These are phyloP conservation scores for Carex myosuroides DNA, from an alignment of 176 grass and related monocot genomes.

Conservation along the genomic window DNA sequence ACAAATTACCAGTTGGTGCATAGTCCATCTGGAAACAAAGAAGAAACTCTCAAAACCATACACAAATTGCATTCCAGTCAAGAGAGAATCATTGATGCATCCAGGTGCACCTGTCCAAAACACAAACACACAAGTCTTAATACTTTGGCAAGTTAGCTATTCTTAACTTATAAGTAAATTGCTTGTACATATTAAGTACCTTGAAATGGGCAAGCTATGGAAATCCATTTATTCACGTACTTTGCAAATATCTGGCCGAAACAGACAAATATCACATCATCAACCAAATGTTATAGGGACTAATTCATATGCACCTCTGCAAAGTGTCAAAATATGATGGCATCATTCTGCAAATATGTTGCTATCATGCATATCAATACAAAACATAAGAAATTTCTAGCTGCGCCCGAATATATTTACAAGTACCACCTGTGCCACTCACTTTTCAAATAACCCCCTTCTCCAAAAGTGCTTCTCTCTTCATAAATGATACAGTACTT, in stretches of 20 bases:
- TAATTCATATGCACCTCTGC: neutral
- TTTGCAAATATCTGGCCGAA: conserved; percentile 55
- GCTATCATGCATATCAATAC: conserved; percentile 2
- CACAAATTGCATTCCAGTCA: conserved; percentile 92
- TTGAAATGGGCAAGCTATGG: conserved; percentile 96
- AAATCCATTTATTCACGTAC: conserved; percentile 96
- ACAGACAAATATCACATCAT: neutral
- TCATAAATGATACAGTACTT: neutral
- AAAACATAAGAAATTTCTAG: neutral
- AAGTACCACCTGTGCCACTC: neutral
- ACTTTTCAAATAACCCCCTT: neutral
- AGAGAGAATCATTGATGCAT: conserved; percentile 91
- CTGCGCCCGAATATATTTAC: neutral
- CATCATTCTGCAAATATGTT: neutral
- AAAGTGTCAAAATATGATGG: neutral
- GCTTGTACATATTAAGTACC: conserved; percentile 31
- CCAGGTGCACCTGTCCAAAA: conserved; percentile 74
- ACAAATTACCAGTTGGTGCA: conserved; percentile 90
- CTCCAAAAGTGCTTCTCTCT: neutral
- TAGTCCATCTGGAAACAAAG: conserved; percentile 91
- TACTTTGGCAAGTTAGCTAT: neutral
- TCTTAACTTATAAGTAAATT: conserved; percentile 2
- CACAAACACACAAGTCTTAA: neutral
- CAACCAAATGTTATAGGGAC: neutral
- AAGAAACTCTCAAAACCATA: conserved; percentile 97